Evolutionary conservation across 345 rosid genomes (phyloP).

Genomic region (Eucalyptus coolabah): DNA sequence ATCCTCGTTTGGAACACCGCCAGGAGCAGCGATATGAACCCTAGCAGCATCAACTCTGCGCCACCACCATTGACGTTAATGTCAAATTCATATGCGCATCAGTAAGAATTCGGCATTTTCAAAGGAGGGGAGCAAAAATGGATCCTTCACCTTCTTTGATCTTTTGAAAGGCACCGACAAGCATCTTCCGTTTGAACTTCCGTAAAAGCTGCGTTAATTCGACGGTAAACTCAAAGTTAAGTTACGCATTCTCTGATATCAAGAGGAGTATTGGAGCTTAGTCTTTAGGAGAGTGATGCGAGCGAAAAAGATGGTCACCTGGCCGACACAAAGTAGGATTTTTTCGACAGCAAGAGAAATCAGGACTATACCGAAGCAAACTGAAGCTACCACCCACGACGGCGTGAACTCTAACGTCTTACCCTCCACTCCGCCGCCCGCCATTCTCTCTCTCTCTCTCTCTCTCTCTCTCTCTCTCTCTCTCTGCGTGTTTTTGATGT

Average conservation of each 20-base stretch:
- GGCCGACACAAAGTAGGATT: constrained; percentile 46
- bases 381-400: constrained; percentile 84
- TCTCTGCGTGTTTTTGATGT: background rate
- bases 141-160: constrained; percentile 57
- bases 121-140: background rate
- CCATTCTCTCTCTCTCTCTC: constrained; percentile 9
- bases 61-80: background rate
- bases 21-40: constrained; percentile 69
- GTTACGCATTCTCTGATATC: background rate
- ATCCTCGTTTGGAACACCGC: constrained; percentile 47
- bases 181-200: constrained; percentile 31
- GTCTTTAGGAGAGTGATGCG: background rate
- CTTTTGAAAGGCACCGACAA: constrained; percentile 65
- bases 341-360: constrained; percentile 64
- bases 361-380: constrained; percentile 58
- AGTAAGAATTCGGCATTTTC: background rate
- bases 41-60: constrained; percentile 87
- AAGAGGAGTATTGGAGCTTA: background rate
- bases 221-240: background rate
- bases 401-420: constrained; percentile 61
- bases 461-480: background rate
- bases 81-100: background rate
- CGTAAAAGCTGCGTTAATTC: constrained; percentile 20
- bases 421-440: constrained; percentile 22
- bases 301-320: constrained; percentile 11